Evolutionary conservation across 495 filamentous ascomycete genomes (phyloP).

Genomic region (Lasiosphaeriaceae sp.): DNA sequence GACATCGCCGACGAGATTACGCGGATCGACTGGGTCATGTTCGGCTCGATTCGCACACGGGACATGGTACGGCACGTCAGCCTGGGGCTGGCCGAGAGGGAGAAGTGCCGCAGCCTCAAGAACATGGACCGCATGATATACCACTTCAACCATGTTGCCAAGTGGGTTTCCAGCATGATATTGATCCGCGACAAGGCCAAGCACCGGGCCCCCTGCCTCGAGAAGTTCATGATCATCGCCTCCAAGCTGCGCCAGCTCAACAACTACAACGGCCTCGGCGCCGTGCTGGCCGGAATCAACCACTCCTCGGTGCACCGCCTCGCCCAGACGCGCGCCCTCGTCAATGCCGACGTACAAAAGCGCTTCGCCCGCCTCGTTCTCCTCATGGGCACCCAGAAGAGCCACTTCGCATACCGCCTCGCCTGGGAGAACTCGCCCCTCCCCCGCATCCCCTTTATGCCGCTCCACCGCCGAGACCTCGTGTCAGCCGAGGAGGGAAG

Average conservation of each 20-base stretch:
- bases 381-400: slow-evolving; percentile 87
- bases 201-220: slow-evolving; percentile 81
- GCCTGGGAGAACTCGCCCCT: slow-evolving; percentile 93
- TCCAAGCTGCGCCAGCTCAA: slow-evolving; percentile 83
- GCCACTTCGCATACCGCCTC: slow-evolving; percentile 88
- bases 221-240: slow-evolving; percentile 90
- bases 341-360: slow-evolving; percentile 64
- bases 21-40: slow-evolving; percentile 95
- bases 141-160: slow-evolving; percentile 94
- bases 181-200: slow-evolving; percentile 94
- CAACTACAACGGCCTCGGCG: slow-evolving; percentile 94
- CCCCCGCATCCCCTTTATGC: slow-evolving; percentile 89
- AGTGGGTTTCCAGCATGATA: slow-evolving; percentile 87
- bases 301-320: slow-evolving; percentile 85
- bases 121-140: slow-evolving; percentile 91
- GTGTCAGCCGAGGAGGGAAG: slow-evolving; percentile 92
- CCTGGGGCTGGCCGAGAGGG: slow-evolving; percentile 64
- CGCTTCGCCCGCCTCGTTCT: slow-evolving; percentile 85
- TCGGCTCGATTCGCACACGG: slow-evolving; percentile 89
- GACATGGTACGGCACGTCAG: slow-evolving; percentile 90
- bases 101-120: slow-evolving; percentile 72
- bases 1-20: slow-evolving; percentile 88
- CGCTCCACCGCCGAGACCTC: slow-evolving; percentile 84
- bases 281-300: slow-evolving; percentile 89
- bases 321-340: slow-evolving; percentile 71